A percentile compares a stretch with the other conserved stretches of the same genome.
Conservation (phyloP, 331 rosid species). For the Quercus phellos region DNA sequence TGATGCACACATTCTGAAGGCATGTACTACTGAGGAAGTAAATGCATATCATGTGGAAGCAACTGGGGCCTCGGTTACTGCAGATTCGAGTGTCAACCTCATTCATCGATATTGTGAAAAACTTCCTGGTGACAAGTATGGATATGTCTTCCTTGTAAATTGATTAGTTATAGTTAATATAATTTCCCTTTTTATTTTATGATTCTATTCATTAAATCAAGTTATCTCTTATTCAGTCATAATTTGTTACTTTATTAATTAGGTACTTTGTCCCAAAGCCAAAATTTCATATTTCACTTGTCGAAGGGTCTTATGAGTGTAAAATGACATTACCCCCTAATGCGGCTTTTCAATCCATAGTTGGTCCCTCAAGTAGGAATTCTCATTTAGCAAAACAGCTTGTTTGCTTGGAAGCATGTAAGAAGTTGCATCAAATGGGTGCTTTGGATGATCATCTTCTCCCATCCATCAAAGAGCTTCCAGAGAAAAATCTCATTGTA, state of each 20-base stretch:
- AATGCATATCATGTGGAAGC: slow-evolving; percentile 50
- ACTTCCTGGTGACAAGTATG: slow-evolving; percentile 69
- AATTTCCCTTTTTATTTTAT: neutral
- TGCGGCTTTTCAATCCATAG: slow-evolving; percentile 64
- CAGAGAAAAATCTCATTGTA: slow-evolving; percentile 24
- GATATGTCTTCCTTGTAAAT: slow-evolving; percentile 4
- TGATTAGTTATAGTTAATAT: neutral
- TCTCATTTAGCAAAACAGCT: slow-evolving; percentile 60
- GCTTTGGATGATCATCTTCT: slow-evolving; percentile 78
- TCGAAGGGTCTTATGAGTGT: slow-evolving; percentile 51
- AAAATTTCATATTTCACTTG: slow-evolving; percentile 29
- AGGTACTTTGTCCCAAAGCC: slow-evolving; percentile 67
- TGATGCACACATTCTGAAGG: slow-evolving; percentile 31
- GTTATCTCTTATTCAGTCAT: neutral
- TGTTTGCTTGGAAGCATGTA: slow-evolving; percentile 90
- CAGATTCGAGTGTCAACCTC: slow-evolving; percentile 68
- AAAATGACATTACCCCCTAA: slow-evolving; percentile 62
- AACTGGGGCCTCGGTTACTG: slow-evolving; percentile 70
- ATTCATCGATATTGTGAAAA: slow-evolving; percentile 63
- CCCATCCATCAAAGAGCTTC: slow-evolving; percentile 41
- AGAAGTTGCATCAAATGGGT: slow-evolving; percentile 76
- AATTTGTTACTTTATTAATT: slow-evolving; percentile 19
- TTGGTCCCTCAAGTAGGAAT: slow-evolving; percentile 58
- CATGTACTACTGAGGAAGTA: slow-evolving; percentile 27
- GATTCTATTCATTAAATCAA: slow-evolving; percentile 4